Percentiles rank a stretch among this genome's conserved stretches.
Evolutionary conservation across 2,329 filamentous ascomycete genomes (phyloP).

Genomic region (Pyricularia grisea): DNA sequence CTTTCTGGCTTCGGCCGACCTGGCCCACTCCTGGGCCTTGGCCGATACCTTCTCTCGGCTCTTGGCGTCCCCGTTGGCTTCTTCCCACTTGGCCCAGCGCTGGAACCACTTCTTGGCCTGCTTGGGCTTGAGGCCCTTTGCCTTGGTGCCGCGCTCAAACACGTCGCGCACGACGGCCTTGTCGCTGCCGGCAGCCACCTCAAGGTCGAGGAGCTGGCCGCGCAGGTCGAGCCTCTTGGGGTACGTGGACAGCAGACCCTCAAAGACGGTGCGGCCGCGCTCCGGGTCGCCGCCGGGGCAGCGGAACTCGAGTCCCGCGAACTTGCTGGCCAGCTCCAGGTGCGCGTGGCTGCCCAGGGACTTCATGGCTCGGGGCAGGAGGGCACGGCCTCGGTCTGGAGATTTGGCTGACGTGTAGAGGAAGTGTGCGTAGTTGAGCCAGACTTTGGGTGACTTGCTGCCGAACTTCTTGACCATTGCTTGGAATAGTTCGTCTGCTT

Average conservation of each 20-base stretch:
- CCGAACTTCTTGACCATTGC: slow-evolving; percentile 82
- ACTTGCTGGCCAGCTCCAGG: slow-evolving; percentile 71
- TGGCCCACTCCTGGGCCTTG: slow-evolving; percentile 62
- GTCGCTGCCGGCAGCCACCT: slow-evolving; percentile 51
- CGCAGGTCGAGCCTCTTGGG: slow-evolving; percentile 88
- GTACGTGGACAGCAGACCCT: slow-evolving; percentile 73
- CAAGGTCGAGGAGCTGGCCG: slow-evolving; percentile 85
- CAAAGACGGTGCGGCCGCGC: slow-evolving; percentile 89
- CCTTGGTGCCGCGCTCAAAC: slow-evolving; percentile 69
- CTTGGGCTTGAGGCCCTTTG: slow-evolving; percentile 66
- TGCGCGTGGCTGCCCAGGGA: slow-evolving; percentile 61
- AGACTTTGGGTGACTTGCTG: slow-evolving; percentile 68
- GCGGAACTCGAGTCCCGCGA: slow-evolving; percentile 86
- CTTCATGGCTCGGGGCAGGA: slow-evolving; percentile 78
- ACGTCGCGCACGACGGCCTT: slow-evolving; percentile 55
- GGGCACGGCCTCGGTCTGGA: slow-evolving; percentile 64
- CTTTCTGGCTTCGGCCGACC: slow-evolving; percentile 30
- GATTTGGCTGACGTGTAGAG: slow-evolving; percentile 65
- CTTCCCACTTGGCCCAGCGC: slow-evolving; percentile 86
- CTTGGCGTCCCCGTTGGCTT: slow-evolving; percentile 60
- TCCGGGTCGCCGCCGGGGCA: slow-evolving; percentile 76
- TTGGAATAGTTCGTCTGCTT: slow-evolving; percentile 84
- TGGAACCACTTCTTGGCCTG: slow-evolving; percentile 84
- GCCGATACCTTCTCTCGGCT: slow-evolving; percentile 61
- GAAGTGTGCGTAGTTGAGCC: slow-evolving; percentile 93